phyloP scores from a whole-genome alignment of 2,329 filamentous ascomycete genomes.

The Xylariaceae sp. region DNA sequence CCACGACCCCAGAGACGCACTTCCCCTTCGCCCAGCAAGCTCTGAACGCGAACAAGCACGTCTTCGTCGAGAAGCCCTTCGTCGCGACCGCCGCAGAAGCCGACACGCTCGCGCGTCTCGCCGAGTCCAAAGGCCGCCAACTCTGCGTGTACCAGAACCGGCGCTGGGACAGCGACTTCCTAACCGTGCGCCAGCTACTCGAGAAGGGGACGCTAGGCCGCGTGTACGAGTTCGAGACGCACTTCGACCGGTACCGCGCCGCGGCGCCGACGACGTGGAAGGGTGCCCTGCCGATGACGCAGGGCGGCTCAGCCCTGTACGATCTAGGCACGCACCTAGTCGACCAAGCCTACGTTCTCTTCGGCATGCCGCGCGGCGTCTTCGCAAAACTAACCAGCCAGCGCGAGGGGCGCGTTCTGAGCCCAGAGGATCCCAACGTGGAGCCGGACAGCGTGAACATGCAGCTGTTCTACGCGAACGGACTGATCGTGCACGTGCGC shows the following conservation, averaged over 20 bases:
- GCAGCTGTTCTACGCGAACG: conserved; percentile 59
- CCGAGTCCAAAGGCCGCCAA: conserved; percentile 45
- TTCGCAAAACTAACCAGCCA: conserved; percentile 65
- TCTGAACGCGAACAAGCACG: conserved; percentile 67
- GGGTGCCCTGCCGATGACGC: conserved; percentile 49
- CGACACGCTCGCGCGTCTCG: conserved; percentile 50
- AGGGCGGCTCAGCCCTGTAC: conserved; percentile 64
- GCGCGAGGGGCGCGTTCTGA: conserved; percentile 42
- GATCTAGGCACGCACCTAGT: conserved; percentile 73
- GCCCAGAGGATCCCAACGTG: conserved; percentile 35
- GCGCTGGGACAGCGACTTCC: conserved; percentile 72
- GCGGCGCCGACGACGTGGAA: conserved; percentile 62
- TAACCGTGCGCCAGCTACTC: conserved; percentile 61
- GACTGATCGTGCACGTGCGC: conserved; percentile 63
- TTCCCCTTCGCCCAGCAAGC: conserved; percentile 59
- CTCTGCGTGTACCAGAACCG: conserved; percentile 72
- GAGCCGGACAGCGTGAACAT: conserved; percentile 58
- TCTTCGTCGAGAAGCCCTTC: conserved; percentile 79
- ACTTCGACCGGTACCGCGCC: conserved; percentile 71
- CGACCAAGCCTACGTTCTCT: conserved; percentile 67
- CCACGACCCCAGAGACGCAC: conserved; percentile 67
- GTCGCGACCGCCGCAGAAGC: conserved; percentile 67
- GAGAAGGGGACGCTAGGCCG: conserved; percentile 57
- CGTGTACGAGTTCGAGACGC: conserved; percentile 72
- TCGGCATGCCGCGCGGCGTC: conserved; percentile 62